Percentiles rank a stretch among this genome's conserved stretches.
phyloP scores from a whole-genome alignment of 164 flowering plant species.

The Amborella trichopoda region DNA sequence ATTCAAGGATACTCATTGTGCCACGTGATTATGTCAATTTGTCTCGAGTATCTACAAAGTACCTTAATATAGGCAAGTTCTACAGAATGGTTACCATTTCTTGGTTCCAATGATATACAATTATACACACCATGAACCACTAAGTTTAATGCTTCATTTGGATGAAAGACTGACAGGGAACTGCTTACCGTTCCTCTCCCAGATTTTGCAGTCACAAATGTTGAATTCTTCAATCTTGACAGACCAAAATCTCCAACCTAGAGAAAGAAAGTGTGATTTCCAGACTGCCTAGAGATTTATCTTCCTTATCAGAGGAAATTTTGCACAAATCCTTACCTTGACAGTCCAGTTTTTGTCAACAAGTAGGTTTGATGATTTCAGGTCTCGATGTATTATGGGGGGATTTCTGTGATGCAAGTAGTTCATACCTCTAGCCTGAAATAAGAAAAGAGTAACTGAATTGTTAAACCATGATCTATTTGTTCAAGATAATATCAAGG shows the following conservation, averaged over 20 bases:
- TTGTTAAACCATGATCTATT: background rate
- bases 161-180: no score
- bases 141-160: no score
- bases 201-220: conserved; percentile 57
- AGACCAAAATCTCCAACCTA: conserved; percentile 94
- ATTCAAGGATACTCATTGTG: background rate
- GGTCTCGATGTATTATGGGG: conserved; percentile 77
- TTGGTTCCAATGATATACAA: background rate
- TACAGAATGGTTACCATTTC: background rate
- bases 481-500: background rate
- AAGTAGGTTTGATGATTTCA: conserved; percentile 78
- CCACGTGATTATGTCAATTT: background rate
- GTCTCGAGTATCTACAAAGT: background rate
- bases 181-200: conserved; percentile 71
- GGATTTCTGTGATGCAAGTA: conserved; percentile 80
- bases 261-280: no score
- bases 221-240: conserved; percentile 54
- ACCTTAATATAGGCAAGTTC: background rate
- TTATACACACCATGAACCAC: background rate
- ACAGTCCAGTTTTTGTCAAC: conserved; percentile 84
- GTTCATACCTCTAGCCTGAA: conserved; percentile 86
- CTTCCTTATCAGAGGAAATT: no score
- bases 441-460: background rate
- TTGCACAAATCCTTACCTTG: conserved; percentile 41
- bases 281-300: no score